Evolutionary conservation across 768 basidiomycete genomes (phyloP).

Genomic region (Sporobolomyces pararoseus): DNA sequence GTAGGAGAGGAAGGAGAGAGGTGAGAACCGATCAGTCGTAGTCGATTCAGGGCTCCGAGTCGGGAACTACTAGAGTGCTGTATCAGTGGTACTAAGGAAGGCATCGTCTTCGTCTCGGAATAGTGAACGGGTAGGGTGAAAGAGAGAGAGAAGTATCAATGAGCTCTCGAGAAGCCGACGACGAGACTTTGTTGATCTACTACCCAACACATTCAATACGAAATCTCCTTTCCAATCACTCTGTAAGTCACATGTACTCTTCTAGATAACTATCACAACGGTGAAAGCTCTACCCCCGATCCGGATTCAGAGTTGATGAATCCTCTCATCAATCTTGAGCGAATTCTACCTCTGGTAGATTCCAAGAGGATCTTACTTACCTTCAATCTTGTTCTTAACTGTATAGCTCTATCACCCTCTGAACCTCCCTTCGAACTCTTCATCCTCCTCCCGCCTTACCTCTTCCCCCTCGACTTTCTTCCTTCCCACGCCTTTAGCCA

Average conservation of each 20-base stretch:
- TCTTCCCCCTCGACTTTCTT: background rate
- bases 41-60: background rate
- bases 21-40: constrained; percentile 10
- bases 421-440: background rate
- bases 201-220: too few species aligned
- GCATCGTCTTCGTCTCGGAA: background rate
- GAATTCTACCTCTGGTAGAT: too few species aligned
- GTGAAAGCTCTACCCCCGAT: too few species aligned
- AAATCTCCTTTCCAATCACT: too few species aligned
- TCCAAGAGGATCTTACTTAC: too few species aligned
- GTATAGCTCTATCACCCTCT: background rate
- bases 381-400: background rate
- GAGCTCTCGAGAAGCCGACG: too few species aligned
- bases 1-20: background rate
- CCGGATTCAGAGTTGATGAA: too few species aligned
- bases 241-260: too few species aligned
- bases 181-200: too few species aligned
- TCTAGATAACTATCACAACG: too few species aligned
- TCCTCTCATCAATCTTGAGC: too few species aligned
- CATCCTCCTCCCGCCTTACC: background rate
- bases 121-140: background rate
- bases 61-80: background rate
- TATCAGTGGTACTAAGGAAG: background rate
- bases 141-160: too few species aligned
- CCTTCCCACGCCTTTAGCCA: background rate